Base-by-base conservation (phyloP, 495 filamentous ascomycete species). In the Hypomontagnella monticulosa region DNA sequence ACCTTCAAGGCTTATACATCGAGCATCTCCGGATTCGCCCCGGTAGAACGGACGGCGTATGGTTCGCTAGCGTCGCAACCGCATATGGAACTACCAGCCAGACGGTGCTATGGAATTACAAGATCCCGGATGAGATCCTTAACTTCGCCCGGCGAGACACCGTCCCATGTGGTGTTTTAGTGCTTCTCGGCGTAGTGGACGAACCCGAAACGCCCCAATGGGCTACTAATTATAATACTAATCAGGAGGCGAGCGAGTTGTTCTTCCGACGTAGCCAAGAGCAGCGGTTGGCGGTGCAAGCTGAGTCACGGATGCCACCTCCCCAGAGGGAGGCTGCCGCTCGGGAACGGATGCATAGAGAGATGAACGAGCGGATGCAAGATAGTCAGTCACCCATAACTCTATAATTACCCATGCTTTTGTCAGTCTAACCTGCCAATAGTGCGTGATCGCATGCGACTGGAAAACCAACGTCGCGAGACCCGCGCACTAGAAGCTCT, bases 141-240 rank as follows among this genome's bases (percentile, higher is more conserved):
- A 49, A 74, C 4, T 83, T 89, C 51, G 73, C 83, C 12, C 76
- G 79, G 4, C 77, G 77, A 12, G 81, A 83, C 41, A 82, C 82
- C 5, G 77, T 90, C 3, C 87, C 87, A 2, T 88, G 86, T 75
- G 87, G 86, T 30, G 75, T 90, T 47, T 76, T 90, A 33, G 86
- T 87, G 3, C 61, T 87, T 6, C 75, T 88, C 1, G 77, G 71
- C 46, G 61, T 85, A 0, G 76, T 87, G 5, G 76, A 82, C 51
- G 80, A 84, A 64, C 73, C 73, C 0, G 73, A 73, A 2, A 87
- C 85, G 4, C 87, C 87, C 3, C 76, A 85, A 52, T 89, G 87
- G 86, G 77, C 79, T 1, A 82, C 81, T 0, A 73, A 74, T 15
- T 75, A 79, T 48, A 70, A 78, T 42, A 73, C 79, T 5, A 34